Evolutionary conservation across 2,329 filamentous ascomycete genomes (phyloP).

Genomic region (Hypoxylon sp.): DNA sequence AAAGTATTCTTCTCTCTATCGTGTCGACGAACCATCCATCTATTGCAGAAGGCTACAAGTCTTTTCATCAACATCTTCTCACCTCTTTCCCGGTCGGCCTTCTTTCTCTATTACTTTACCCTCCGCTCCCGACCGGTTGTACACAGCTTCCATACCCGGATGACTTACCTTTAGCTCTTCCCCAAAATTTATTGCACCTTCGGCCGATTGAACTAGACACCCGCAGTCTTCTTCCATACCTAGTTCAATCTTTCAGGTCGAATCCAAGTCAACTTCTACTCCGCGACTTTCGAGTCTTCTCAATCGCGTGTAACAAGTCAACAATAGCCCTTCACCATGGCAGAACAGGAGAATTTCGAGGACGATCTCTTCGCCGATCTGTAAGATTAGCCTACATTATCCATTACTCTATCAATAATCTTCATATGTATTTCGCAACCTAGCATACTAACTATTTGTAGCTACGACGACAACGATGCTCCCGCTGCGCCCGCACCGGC

Average conservation of each 20-base stretch:
- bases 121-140: neutral
- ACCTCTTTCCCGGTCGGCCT: neutral
- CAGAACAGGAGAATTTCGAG: slow-evolving; percentile 85
- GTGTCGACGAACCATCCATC: slow-evolving; percentile 20
- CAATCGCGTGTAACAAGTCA: slow-evolving; percentile 18
- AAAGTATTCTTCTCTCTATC: slow-evolving; percentile 32
- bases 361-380: slow-evolving; percentile 97
- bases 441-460: slow-evolving; percentile 52
- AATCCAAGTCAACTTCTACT: slow-evolving; percentile 35
- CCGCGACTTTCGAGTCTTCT: slow-evolving; percentile 26
- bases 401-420: neutral
- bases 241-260: slow-evolving; percentile 18
- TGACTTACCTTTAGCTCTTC: slow-evolving; percentile 2
- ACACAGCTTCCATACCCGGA: neutral
- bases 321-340: slow-evolving; percentile 68
- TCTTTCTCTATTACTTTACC: slow-evolving; percentile 8
- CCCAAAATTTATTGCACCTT: slow-evolving; percentile 1
- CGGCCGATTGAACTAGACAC: slow-evolving; percentile 26
- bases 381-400: slow-evolving; percentile 67
- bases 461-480: slow-evolving; percentile 77
- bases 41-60: slow-evolving; percentile 46
- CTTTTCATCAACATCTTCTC: slow-evolving; percentile 40
- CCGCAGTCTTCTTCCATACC: slow-evolving; percentile 3
- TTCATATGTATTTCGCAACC: slow-evolving; percentile 10
- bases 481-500: slow-evolving; percentile 55